Evolutionary conservation across 495 filamentous ascomycete genomes (phyloP).

Genomic region (Mycothermus thermophilus): DNA sequence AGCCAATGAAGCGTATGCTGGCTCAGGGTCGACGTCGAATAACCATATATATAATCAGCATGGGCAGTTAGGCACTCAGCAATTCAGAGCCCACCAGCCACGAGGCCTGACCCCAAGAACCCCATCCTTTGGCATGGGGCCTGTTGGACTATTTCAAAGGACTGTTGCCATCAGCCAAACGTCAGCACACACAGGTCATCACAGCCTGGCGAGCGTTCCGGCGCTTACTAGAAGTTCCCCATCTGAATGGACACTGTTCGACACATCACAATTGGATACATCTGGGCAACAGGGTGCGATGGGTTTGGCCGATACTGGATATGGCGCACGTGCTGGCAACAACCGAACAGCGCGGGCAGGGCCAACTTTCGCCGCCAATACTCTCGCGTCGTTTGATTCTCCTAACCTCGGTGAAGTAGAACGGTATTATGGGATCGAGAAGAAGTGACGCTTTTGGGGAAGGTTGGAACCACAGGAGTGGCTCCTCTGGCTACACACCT

Average conservation of each 20-base stretch:
- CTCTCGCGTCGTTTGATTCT: slow-evolving; percentile 15
- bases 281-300: slow-evolving; percentile 15
- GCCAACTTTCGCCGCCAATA: slow-evolving; percentile 8
- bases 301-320: slow-evolving; percentile 11
- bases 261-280: slow-evolving; percentile 25
- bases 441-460: slow-evolving; percentile 6
- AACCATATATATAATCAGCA: no score
- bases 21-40: no score
- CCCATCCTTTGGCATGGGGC: slow-evolving; percentile 18
- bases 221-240: slow-evolving; percentile 11
- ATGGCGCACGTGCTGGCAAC: slow-evolving; percentile 8
- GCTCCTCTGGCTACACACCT: no score
- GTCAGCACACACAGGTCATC: slow-evolving; percentile 15
- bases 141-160: slow-evolving; percentile 10
- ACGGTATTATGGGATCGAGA: slow-evolving; percentile 11
- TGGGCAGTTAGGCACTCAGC: no score
- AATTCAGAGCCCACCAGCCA: slow-evolving; percentile 20
- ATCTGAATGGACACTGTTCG: slow-evolving; percentile 25
- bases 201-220: slow-evolving; percentile 11
- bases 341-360: slow-evolving; percentile 9
- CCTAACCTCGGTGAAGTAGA: slow-evolving; percentile 11
- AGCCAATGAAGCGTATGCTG: slow-evolving; percentile 24
- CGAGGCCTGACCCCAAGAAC: slow-evolving; percentile 27
- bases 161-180: slow-evolving; percentile 12
- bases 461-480: neutral